Evolutionary conservation across 2,329 filamentous ascomycete genomes (phyloP).

Genomic region (Huntiella bhutanensis): DNA sequence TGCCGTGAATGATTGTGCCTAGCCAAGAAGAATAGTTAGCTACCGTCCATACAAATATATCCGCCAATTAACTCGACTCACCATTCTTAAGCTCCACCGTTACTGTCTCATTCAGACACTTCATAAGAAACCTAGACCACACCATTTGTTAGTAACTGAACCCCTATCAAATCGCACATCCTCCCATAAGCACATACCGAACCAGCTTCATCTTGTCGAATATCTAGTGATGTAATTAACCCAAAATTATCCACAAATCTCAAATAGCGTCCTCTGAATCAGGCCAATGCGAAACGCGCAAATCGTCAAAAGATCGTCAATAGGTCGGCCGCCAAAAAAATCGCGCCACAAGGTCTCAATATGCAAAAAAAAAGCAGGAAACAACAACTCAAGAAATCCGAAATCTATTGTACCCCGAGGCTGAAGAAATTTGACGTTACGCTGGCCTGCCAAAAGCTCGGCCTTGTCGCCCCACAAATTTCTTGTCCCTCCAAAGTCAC

Average conservation of each 20-base stretch:
- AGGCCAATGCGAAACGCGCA: too few species aligned
- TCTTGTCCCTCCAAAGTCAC: slow-evolving; percentile 2
- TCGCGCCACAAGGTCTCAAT: background rate
- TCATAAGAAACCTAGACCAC: slow-evolving; percentile 76
- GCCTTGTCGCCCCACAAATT: slow-evolving; percentile 10
- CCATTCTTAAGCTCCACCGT: slow-evolving; percentile 98
- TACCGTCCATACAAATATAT: background rate
- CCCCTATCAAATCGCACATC: background rate
- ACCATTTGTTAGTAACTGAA: background rate
- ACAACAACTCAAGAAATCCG: background rate
- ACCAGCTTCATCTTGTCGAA: slow-evolving; percentile 77
- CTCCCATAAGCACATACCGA: slow-evolving; percentile 41
- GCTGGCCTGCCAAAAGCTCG: slow-evolving; percentile 6
- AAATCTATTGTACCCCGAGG: slow-evolving; percentile 6
- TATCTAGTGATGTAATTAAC: background rate
- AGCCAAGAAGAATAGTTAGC: slow-evolving; percentile 3
- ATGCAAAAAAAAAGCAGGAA: background rate
- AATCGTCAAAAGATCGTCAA: too few species aligned
- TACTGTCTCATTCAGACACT: slow-evolving; percentile 96
- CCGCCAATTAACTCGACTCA: slow-evolving; percentile 23
- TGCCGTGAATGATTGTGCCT: slow-evolving; percentile 94
- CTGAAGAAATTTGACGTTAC: slow-evolving; percentile 12
- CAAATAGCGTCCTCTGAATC: too few species aligned
- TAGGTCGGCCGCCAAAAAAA: too few species aligned
- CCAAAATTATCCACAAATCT: too few species aligned